A percentile compares a stretch with the other conserved stretches of the same genome.
Evolutionary conservation across 139 green algal species (phyloP).

Genomic region (Tetratostichococcus sp.): DNA sequence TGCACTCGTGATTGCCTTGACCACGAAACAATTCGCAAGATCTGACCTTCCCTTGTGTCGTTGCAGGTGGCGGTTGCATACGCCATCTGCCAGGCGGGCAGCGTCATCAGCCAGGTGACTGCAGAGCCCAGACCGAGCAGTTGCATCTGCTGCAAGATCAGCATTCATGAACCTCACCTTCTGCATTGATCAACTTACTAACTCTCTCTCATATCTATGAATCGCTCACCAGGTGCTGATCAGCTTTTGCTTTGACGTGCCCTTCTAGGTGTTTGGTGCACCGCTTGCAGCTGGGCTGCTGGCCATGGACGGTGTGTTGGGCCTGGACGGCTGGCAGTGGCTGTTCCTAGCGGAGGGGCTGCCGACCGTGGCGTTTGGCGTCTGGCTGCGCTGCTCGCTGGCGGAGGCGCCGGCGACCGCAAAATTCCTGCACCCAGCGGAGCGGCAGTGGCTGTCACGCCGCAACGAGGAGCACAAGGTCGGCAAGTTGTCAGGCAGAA

Average conservation of each 20-base stretch:
- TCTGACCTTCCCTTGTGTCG: no score
- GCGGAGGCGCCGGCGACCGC: conserved; percentile 27
- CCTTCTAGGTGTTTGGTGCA: neutral
- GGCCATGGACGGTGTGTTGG: conserved; percentile 17
- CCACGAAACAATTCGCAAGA: no score
- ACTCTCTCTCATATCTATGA: no score
- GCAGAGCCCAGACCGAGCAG: no score
- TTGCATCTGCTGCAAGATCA: no score
- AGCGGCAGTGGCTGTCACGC: conserved; percentile 27
- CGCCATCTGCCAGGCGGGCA: neutral
- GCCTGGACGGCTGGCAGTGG: conserved; percentile 73
- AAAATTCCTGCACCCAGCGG: conserved; percentile 38
- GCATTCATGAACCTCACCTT: no score
- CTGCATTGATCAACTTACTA: no score
- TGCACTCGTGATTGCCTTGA: no score
- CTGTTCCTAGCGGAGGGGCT: conserved; percentile 51
- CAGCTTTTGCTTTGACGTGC: neutral
- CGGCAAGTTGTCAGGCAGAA: neutral
- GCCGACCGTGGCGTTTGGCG: conserved; percentile 33
- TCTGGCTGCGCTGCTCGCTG: conserved; percentile 25
- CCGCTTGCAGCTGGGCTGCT: conserved; percentile 4
- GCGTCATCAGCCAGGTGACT: neutral
- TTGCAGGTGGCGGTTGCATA: neutral
- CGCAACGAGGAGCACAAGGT: neutral
- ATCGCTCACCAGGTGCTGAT: conserved; percentile 46